Base-by-base conservation (phyloP, 169 alveolate species). In the Blepharisma undulans region DNA sequence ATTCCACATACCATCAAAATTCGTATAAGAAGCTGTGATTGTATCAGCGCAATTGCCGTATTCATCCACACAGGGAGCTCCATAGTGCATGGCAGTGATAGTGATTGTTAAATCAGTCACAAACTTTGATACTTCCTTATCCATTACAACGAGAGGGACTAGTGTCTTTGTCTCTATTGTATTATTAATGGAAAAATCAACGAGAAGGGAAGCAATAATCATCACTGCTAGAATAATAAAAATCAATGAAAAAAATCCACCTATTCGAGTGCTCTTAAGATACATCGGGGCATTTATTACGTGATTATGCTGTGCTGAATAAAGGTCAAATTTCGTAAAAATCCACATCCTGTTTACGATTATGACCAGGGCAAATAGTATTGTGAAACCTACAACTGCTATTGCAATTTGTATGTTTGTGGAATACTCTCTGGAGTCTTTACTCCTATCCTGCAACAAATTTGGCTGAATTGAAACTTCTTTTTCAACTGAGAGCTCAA, bases 171-270 rank as follows among this genome's bases (percentile, higher is more conserved):
- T 7, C 8, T 79, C 87, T 0, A n/a, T n/a, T 1, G 1, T 16
- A 32, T 79, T 79, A 33, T 79, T 33, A 22, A 30, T 30, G 6
- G 34, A 79, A 76, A 10, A 79, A 32, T 79, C 27, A 25, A 79
- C 18, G 7, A 33, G 27, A 0, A 33, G 16, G 27, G 36, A 48
- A 10, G n/a, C n/a, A n/a, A n/a, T n/a, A n/a, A n/a, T n/a, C n/a
- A n/a, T n/a, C 21, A 18, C 22, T 21, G 84, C 84, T 18, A 25
- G 34, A 32, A 76, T 19, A 14, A 76, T 32, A 81, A 81, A 81
- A 81, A 81, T 22, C 32, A 81, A 12, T 29, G 88, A 29, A 25
- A 81, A 81, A 32, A 81, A 33, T 12, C 88, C 88, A 12, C 88
- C 88, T 12, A 27, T 27, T 27, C 25, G n/a, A 14, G 72, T 81